These are phyloP conservation scores for Plasmopara viticola DNA, from an alignment of 352 stramenopile species.

Conservation along the genomic window DNA sequence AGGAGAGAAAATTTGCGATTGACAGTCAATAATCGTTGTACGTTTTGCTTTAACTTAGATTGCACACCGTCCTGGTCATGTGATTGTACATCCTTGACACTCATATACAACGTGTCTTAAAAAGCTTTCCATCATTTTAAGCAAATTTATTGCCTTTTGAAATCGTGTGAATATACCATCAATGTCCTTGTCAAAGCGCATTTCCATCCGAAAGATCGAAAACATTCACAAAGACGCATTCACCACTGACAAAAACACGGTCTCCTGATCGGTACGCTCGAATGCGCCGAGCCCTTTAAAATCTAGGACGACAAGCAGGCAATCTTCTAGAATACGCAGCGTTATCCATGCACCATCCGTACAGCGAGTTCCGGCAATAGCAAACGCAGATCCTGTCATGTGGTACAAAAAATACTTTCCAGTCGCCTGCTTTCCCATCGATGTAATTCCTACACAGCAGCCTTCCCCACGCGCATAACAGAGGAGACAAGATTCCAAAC, in stretches of 20 bases:
- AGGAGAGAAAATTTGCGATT: constrained; percentile 63
- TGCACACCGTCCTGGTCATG: constrained; percentile 50
- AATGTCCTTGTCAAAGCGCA: constrained; percentile 74
- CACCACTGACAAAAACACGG: constrained; percentile 65
- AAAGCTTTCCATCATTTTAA: constrained; percentile 55
- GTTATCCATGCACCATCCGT: constrained; percentile 68
- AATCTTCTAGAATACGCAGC: constrained; percentile 30
- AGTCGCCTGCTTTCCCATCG: constrained; percentile 68
- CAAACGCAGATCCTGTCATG: constrained; percentile 65
- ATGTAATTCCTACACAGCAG: constrained; percentile 45
- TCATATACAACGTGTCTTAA: constrained; percentile 53
- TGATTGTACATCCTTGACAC: constrained; percentile 67
- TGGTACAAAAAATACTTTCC: constrained; percentile 83
- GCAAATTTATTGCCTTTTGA: constrained; percentile 52
- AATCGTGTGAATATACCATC: constrained; percentile 62
- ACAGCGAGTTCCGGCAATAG: constrained; percentile 54
- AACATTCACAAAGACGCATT: constrained; percentile 68
- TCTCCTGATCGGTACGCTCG: constrained; percentile 66
- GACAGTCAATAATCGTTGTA: constrained; percentile 33
- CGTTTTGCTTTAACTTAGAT: constrained; percentile 41
- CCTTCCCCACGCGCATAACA: constrained; percentile 35
- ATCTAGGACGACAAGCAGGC: constrained; percentile 66
- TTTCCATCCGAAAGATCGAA: constrained; percentile 70
- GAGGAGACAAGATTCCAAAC: constrained; percentile 39
- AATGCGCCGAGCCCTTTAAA: constrained; percentile 75